These are phyloP conservation scores for Sequoiadendron giganteum DNA, from an alignment of 75 land plant genomes.

Conservation along the genomic window DNA sequence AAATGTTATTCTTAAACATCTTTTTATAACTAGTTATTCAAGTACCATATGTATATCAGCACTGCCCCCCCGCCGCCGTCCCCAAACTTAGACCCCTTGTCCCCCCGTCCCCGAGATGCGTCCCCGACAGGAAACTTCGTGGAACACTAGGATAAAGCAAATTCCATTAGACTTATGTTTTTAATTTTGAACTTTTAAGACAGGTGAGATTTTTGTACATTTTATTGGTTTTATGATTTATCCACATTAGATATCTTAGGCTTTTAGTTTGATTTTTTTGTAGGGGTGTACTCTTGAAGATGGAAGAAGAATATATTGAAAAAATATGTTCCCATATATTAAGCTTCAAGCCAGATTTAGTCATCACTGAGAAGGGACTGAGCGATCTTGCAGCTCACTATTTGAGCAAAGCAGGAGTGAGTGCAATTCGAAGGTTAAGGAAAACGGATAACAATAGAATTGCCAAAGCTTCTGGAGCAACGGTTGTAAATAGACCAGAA, in stretches of 20 bases:
- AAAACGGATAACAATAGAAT: slow-evolving; percentile 96
- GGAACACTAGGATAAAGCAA: not conserved
- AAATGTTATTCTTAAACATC: no score
- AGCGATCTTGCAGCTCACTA: slow-evolving; percentile 92
- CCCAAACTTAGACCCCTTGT: no score
- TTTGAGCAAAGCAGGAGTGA: slow-evolving; percentile 81
- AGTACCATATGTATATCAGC: no score
- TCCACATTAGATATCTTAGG: no score
- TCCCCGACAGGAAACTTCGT: no score
- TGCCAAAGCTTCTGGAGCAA: slow-evolving; percentile 66
- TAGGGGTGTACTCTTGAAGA: slow-evolving; percentile 68
- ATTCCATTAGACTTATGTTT: no score
- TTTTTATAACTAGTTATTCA: no score
- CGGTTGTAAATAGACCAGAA: slow-evolving; percentile 92
- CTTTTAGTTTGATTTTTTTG: not conserved
- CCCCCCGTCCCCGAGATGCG: no score
- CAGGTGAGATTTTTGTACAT: not conserved
- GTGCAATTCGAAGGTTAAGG: slow-evolving; percentile 84
- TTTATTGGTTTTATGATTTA: not conserved
- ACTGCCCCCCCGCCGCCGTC: no score
- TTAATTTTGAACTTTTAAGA: not conserved
- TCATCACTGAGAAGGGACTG: slow-evolving; percentile 89
- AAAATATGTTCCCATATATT: slow-evolving; percentile 70
- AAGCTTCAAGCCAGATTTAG: slow-evolving; percentile 90
- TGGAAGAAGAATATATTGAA: slow-evolving; percentile 96